phyloP scores from a whole-genome alignment of 495 filamentous ascomycete species.

The Terfezia claveryi region DNA sequence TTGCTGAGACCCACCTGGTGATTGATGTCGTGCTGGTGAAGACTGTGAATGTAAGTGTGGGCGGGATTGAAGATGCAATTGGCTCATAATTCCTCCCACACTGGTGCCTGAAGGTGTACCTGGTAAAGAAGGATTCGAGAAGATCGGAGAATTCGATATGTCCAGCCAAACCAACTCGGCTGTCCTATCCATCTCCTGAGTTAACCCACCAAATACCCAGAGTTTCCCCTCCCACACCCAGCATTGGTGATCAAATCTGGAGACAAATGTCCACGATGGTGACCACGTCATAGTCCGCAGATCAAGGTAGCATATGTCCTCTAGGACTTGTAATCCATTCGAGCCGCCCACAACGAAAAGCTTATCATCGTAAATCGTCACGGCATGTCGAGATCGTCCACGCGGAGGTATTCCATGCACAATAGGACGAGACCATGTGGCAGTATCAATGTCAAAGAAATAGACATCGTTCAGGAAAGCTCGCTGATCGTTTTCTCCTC shows the following conservation, averaged over 20 bases:
- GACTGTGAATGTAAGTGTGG: conserved; percentile 6
- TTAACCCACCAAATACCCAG: conserved; percentile 93
- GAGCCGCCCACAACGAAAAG: conserved; percentile 84
- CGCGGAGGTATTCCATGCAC: conserved; percentile 63
- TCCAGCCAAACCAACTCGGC: conserved; percentile 95
- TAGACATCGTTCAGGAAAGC: conserved; percentile 89
- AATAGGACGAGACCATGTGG: conserved; percentile 80
- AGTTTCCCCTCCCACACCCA: conserved; percentile 41
- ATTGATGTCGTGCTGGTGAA: conserved; percentile 1
- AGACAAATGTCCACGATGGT: conserved; percentile 79
- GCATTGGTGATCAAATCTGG: conserved; percentile 74
- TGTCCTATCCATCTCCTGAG: conserved; percentile 84
- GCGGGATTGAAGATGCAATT: conserved; percentile 7
- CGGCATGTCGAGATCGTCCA: conserved; percentile 78
- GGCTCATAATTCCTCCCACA: conserved; percentile 1
- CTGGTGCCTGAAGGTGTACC: not conserved
- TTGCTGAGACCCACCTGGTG: conserved; percentile 2
- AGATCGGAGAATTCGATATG: conserved; percentile 51
- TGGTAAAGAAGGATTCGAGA: conserved; percentile 32
- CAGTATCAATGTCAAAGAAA: conserved; percentile 81
- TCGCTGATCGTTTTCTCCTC: conserved; percentile 91
- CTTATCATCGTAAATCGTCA: conserved; percentile 88
- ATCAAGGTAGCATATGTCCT: conserved; percentile 90
- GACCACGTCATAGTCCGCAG: conserved; percentile 98
- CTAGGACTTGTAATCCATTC: conserved; percentile 67